Conservation (phyloP, 2,329 filamentous ascomycete species). For the Ophiostoma montium region DNA sequence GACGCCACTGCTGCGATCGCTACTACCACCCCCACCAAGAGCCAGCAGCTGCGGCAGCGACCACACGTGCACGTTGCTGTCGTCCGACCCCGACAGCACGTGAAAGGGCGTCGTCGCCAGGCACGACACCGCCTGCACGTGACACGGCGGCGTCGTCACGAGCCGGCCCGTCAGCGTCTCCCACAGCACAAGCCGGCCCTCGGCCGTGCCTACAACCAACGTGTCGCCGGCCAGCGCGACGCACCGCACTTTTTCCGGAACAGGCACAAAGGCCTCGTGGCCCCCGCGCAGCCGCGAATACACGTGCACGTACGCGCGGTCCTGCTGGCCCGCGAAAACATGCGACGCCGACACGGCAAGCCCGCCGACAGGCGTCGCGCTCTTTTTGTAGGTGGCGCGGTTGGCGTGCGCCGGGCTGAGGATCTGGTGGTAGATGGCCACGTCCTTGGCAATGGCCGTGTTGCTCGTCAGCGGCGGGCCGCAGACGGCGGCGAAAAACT, state of each 20-base stretch:
- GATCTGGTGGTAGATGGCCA: conserved; percentile 75
- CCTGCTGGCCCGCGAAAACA: conserved; percentile 79
- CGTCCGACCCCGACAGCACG: conserved; percentile 64
- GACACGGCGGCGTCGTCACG: conserved; percentile 60
- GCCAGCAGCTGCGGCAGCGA: conserved; percentile 61
- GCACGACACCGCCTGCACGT: conserved; percentile 68
- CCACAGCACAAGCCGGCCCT: conserved; percentile 81
- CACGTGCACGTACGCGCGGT: conserved; percentile 85
- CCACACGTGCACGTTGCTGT: conserved; percentile 90
- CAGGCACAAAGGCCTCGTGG: conserved; percentile 78
- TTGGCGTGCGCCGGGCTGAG: conserved; percentile 65
- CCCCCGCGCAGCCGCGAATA: conserved; percentile 74
- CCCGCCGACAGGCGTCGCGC: conserved; percentile 62
- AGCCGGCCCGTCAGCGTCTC: conserved; percentile 71
- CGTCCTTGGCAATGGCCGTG: conserved; percentile 52
- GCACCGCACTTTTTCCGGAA: conserved; percentile 74
- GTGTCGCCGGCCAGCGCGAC: conserved; percentile 59
- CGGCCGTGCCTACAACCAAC: conserved; percentile 66
- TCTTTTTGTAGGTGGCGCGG: conserved; percentile 79
- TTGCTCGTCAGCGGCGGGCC: conserved; percentile 40
- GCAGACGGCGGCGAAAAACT: conserved; percentile 43
- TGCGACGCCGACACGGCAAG: conserved; percentile 70
- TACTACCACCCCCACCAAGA: conserved; percentile 18
- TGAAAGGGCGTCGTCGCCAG: conserved; percentile 59
- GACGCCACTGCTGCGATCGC: no score